Conservation (phyloP, 108 stramenopile species). For the Skeletonema potamos region DNA sequence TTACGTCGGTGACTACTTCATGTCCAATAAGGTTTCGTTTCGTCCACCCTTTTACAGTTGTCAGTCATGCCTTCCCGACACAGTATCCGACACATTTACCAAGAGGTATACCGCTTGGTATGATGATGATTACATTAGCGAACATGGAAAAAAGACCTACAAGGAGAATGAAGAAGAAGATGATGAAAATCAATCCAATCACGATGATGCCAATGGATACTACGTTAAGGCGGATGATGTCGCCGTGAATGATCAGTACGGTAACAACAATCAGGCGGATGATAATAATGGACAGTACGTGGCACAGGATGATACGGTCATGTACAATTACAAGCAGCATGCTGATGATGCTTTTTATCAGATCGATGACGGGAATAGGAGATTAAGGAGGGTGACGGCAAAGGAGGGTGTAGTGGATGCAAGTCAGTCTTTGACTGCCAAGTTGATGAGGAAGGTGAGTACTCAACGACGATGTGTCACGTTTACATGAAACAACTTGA, state of each 20-base stretch:
- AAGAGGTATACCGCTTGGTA: conserved; percentile 74
- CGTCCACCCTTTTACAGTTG: conserved; percentile 83
- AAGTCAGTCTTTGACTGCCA: conserved; percentile 39
- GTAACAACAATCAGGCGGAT: neutral
- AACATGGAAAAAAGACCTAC: conserved; percentile 48
- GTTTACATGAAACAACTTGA: neutral
- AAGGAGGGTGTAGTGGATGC: conserved; percentile 18
- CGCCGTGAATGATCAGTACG: conserved; percentile 3
- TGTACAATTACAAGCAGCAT: conserved; percentile 38
- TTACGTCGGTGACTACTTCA: conserved; percentile 58
- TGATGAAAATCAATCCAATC: conserved; percentile 11
- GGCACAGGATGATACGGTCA: conserved; percentile 36
- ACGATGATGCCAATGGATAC: conserved; percentile 48
- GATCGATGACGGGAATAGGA: conserved; percentile 54
- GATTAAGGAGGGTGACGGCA: conserved; percentile 11
- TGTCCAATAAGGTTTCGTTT: conserved; percentile 66
- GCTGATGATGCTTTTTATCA: conserved; percentile 38
- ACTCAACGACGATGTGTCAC: neutral
- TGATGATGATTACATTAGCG: conserved; percentile 79
- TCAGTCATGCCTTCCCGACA: conserved; percentile 55
- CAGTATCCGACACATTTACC: conserved; percentile 73
- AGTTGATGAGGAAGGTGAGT: conserved; percentile 27
- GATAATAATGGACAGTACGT: conserved; percentile 22
- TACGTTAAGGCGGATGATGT: conserved; percentile 31
- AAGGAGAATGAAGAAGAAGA: conserved; percentile 29